Evolutionary conservation across 2,329 filamentous ascomycete genomes (phyloP), one percentile per base, ranked within the genome.

Genomic region (Eutypa lata): DNA sequence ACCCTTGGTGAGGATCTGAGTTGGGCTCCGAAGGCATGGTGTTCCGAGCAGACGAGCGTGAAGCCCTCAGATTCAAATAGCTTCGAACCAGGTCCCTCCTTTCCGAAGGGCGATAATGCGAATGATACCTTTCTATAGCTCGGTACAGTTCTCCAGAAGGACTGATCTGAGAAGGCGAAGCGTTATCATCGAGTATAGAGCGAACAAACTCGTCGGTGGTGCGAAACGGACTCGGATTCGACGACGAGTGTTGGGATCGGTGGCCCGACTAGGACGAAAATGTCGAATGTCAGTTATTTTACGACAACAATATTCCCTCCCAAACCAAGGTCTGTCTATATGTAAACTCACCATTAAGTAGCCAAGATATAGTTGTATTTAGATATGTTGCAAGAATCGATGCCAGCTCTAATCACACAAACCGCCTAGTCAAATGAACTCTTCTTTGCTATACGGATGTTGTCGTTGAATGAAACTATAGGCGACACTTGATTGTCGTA

Each of bases 61-160:
- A 65, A 60, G 57, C 60, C 54, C 65, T 66, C 61, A 48, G 57
- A 52, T 50, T 57, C 40, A 61, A 48, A 50, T 59, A 55, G 51
- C 52, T 63, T 51, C 62, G 57, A 53, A 56, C 53, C 24, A 61
- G 46, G 38, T 62, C 57, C 48, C 62, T 51, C 50, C 55, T 53
- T 49, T 48, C 47, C 50, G 57, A 40, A 50, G 65, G 50, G 47
- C 59, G 53, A 48, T 59, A 60, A 52, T 62, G 58, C 51, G 68
- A 61, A 58, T 73, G 67, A 50, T 68, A 73, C 53, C 71, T 67
- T 56, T 73, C 73, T 70, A 77, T 71, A 48, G 71, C 69, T 59
- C 72, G 65, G 56, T 69, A 73, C 47, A 76, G 60, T 63, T 77
- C 73, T 57, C 73, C 72, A 24, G 73, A 76, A 19, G 71, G 70